Evolutionary conservation across 2,329 filamentous ascomycete species (phyloP), one percentile per base, ranked within the genome.

Genomic region (Oidium heveae): DNA sequence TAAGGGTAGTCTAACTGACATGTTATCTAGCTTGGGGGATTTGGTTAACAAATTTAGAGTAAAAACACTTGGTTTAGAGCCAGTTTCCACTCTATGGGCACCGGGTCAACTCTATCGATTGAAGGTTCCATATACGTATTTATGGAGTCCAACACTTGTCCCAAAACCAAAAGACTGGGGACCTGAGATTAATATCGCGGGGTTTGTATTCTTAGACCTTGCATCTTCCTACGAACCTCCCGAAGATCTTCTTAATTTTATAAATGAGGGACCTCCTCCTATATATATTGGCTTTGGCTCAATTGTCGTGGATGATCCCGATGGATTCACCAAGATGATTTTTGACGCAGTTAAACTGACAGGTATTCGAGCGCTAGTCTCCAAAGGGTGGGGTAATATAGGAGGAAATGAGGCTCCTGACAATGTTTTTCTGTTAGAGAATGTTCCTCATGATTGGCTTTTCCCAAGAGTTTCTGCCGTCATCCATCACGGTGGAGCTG

Each of bases 241-340:
- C 0, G 65, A 71, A 1, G 70, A 72, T 0, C 68, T 84, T 0
- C 66, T 68, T 1, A 63, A 70, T 8, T 84, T 84, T 55, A 64
- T 84, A 6, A 68, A 70, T 20, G 69, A 67, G 5, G 77, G 75
- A 1, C 72, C 77, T 1, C 68, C 71, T 2, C 81, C 82, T 0
- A 70, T 86, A 1, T 86, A 86, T 58, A 84, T 86, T 52, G 83
- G 83, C 0, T 86, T 86, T 58, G 83, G 83, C 0, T 82, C 77
- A 0, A 86, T 86, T 56, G 81, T 86, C 0, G 78, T 86, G 1
- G 81, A 86, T 54, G 77, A 86, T 59, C 75, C 82, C 0, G 74
- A 84, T 51, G 67, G 66, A 2, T 82, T 86, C 58, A 86, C 82
- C 0, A 65, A 77, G 24, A 75, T 84, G 69, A 83, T 87, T 33